A percentile compares a stretch with the other conserved stretches of the same genome.
Conservation (phyloP, 169 alveolate genomes). For the Sarcocystis neurona region DNA sequence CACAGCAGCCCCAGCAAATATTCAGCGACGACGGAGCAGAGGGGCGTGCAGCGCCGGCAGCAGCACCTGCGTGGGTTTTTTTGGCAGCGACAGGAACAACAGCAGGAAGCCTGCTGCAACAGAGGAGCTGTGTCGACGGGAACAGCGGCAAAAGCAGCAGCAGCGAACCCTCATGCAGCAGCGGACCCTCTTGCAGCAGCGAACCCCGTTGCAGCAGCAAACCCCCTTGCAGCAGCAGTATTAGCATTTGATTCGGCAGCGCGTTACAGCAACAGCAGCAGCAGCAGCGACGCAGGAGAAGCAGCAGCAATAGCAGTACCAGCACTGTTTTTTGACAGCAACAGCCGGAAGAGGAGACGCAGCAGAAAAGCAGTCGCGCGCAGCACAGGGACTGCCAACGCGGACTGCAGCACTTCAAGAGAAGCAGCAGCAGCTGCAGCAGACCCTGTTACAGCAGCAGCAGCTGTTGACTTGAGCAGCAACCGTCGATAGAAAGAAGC, state of each 20-base stretch:
- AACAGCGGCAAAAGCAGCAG: background rate
- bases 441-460: too few relatives aligned
- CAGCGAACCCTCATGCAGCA: background rate
- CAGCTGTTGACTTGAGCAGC: too few relatives aligned
- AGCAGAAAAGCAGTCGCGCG: too few relatives aligned
- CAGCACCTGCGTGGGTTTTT: slow-evolving; percentile 13
- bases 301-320: slow-evolving; percentile 18
- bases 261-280: background rate
- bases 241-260: background rate
- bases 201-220: background rate
- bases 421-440: too few relatives aligned
- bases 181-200: background rate
- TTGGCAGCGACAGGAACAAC: slow-evolving; percentile 1
- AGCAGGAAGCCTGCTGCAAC: slow-evolving; percentile 23
- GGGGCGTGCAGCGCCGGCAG: background rate
- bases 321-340: too few relatives aligned
- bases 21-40: too few relatives aligned
- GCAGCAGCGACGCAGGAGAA: background rate
- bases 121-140: background rate
- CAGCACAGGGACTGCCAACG: too few relatives aligned
- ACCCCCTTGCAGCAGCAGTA: background rate
- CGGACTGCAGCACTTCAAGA: too few relatives aligned
- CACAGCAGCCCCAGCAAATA: slow-evolving; percentile 11
- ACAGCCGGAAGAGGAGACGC: too few relatives aligned
- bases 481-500: too few relatives aligned